These are phyloP conservation scores for Gardenia jasminoides DNA, from an alignment of 257 asterid genomes.

Conservation along the genomic window DNA sequence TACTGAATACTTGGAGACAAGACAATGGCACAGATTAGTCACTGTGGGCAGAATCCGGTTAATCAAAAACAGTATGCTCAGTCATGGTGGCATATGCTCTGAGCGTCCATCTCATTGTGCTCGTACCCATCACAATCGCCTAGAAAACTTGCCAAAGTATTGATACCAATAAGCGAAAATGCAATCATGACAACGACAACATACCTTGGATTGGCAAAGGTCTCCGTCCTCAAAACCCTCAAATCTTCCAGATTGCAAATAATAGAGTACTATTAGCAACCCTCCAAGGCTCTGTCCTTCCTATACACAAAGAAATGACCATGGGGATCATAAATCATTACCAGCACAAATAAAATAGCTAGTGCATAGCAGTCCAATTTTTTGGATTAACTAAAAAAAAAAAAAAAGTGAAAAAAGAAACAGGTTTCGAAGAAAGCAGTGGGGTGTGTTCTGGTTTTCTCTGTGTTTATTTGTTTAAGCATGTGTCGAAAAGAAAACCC, in stretches of 20 bases:
- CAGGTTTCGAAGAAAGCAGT: background rate
- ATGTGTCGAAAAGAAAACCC: background rate
- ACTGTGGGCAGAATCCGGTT: background rate
- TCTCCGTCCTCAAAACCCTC: background rate
- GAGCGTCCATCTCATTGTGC: background rate
- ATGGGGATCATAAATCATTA: no score
- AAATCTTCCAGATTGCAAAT: background rate
- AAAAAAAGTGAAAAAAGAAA: background rate
- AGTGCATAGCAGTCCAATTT: no score
- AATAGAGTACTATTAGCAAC: background rate
- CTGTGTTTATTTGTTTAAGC: background rate
- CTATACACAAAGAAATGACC: no score
- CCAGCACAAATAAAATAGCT: no score
- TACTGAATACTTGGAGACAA: background rate
- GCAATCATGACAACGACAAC: background rate
- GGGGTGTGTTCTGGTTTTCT: no score
- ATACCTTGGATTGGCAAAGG: conserved; percentile 1
- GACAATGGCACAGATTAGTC: background rate
- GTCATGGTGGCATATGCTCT: background rate
- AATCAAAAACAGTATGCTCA: background rate
- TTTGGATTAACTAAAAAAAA: no score
- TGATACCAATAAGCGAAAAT: background rate
- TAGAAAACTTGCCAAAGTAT: background rate
- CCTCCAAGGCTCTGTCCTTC: background rate
- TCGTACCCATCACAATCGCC: background rate